Evolutionary conservation across 2,329 filamentous ascomycete genomes (phyloP), one percentile per base, ranked within the genome.

Genomic region (Hortaea sp.): DNA sequence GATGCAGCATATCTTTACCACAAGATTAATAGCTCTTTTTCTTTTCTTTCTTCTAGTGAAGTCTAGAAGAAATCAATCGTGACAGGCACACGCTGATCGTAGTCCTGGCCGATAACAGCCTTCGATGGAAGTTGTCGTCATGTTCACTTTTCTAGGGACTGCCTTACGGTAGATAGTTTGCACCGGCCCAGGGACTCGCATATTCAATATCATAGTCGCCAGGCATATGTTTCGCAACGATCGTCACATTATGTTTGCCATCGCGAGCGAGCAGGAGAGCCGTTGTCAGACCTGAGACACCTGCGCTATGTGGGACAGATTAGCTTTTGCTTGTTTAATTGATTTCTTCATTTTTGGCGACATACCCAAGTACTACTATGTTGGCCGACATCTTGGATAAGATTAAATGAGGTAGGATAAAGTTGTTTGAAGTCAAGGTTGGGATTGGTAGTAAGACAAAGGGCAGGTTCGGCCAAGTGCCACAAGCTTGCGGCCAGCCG

Each of bases 151-250:
- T 20, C 20, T 20, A 20, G 20, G 20, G 20, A 20, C 20, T 20
- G 20, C 20, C 56, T 50, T 47, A 59, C 58, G 84, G 87, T 49
- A 84, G 64, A 59, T 81, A 82, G 60, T 92, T 90, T 51, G 87
- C 88, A 10, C 88, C 88, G 3, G 88, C 88, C 84, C 86, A 94
- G 1, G 87, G 88, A 5, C 86, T 94, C 0, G 86, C 82, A 64
- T 95, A 95, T 71, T 94, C 84, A 55, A 89, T 83, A 54, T 90
- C 85, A 65, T 90, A 92, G 69, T 95, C 89, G 32, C 89, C 89
- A 0, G 89, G 89, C 84, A 95, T 92, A 63, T 94, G 85, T 61
- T 90, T 94, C 5, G 87, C 84, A 30, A 88, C 71, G 32, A 94
- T 72, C 0, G 85, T 88, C 53, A 94, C 67, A 28, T 71, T 69